Conservation (phyloP, 2,329 filamentous ascomycete species). For the Pseudovirgaria hyperparasitica region DNA sequence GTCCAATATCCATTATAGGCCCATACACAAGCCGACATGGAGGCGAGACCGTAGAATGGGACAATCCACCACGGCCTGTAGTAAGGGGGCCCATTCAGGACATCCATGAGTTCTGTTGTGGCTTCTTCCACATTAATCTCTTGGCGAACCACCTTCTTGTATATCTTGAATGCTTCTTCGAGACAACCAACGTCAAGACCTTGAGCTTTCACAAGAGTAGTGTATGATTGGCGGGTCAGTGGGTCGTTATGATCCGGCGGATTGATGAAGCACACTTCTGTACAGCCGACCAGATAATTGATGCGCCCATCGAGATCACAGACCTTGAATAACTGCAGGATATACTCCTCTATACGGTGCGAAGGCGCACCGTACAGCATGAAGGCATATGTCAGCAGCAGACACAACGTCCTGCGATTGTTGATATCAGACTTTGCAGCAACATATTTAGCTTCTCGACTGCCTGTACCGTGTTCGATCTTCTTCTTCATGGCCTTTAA, state of each 20-base stretch:
- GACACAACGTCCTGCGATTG: too few relatives aligned
- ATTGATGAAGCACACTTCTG: slow-evolving; percentile 88
- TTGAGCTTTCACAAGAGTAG: slow-evolving; percentile 64
- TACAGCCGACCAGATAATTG: slow-evolving; percentile 79
- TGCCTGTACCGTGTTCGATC: too few relatives aligned
- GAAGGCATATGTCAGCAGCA: too few relatives aligned
- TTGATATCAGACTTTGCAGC: too few relatives aligned
- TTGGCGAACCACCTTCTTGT: slow-evolving; percentile 74
- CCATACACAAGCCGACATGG: slow-evolving; percentile 64
- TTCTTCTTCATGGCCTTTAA: too few relatives aligned
- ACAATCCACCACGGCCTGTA: slow-evolving; percentile 39
- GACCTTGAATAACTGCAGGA: slow-evolving; percentile 80
- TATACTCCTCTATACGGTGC: slow-evolving; percentile 81
- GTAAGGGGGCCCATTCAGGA: slow-evolving; percentile 44
- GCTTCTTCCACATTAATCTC: slow-evolving; percentile 61
- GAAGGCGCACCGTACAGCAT: slow-evolving; percentile 89
- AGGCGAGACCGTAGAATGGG: slow-evolving; percentile 61
- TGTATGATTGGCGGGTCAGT: too few relatives aligned
- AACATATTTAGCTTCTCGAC: too few relatives aligned
- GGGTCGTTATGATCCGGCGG: slow-evolving; percentile 52
- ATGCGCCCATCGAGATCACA: slow-evolving; percentile 84
- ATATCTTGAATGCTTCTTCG: slow-evolving; percentile 61
- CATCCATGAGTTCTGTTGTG: slow-evolving; percentile 48
- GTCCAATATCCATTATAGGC: slow-evolving; percentile 66
- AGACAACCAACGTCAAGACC: slow-evolving; percentile 64